Evolutionary conservation across 2,329 filamentous ascomycete species (phyloP).

Genomic region (Elsinoe necatrix): DNA sequence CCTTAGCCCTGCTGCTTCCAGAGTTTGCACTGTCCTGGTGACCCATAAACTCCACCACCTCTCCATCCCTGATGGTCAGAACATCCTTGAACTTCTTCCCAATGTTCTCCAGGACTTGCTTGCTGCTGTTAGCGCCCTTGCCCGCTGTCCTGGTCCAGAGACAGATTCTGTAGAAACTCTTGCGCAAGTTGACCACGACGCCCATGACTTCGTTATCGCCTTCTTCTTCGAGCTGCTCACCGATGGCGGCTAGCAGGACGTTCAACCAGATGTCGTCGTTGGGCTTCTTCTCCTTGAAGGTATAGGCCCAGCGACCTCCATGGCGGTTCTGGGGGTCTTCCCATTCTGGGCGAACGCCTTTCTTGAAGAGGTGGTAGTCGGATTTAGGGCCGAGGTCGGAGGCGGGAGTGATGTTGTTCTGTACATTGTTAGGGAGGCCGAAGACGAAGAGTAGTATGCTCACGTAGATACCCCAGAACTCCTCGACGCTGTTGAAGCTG

Average conservation of each 20-base stretch:
- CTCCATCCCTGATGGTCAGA: slow-evolving; percentile 65
- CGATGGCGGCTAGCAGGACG: slow-evolving; percentile 91
- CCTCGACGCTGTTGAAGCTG: slow-evolving; percentile 95
- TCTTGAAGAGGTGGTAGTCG: slow-evolving; percentile 99
- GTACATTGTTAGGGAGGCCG: slow-evolving; percentile 15
- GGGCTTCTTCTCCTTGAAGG: slow-evolving; percentile 91
- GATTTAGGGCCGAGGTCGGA: slow-evolving; percentile 95
- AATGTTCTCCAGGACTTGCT: slow-evolving; percentile 74
- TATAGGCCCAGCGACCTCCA: slow-evolving; percentile 97
- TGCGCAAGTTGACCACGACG: slow-evolving; percentile 96
- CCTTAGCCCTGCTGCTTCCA: slow-evolving; percentile 90
- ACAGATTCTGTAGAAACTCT: slow-evolving; percentile 95
- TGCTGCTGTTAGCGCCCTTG: slow-evolving; percentile 69
- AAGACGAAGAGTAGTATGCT: slow-evolving; percentile 32
- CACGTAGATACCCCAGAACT: slow-evolving; percentile 99
- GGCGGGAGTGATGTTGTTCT: slow-evolving; percentile 98
- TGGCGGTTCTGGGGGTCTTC: slow-evolving; percentile 98
- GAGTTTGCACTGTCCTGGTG: slow-evolving; percentile 90
- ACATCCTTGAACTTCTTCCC: slow-evolving; percentile 90
- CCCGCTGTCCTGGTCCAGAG: slow-evolving; percentile 95
- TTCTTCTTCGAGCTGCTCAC: slow-evolving; percentile 93
- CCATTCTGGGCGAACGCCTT: slow-evolving; percentile 94
- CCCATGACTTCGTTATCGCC: slow-evolving; percentile 97
- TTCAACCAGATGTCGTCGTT: slow-evolving; percentile 98
- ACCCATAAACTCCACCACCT: slow-evolving; percentile 87